Conservation (phyloP, 805 yeast species). For the Ascoidea asiatica region DNA sequence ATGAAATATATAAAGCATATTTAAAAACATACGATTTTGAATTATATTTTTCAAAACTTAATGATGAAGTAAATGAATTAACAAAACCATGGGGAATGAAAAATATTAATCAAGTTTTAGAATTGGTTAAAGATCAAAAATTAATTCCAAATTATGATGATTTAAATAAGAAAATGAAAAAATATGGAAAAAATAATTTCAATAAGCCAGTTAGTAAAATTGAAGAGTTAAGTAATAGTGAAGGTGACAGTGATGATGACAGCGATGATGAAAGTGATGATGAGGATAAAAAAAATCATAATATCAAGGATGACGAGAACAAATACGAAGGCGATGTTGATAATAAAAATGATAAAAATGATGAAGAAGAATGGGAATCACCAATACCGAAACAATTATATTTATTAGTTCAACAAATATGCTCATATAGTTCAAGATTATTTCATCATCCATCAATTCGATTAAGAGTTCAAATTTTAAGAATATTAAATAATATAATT, state of each 20-base stretch:
- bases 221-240: slow-evolving; percentile 20
- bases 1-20: slow-evolving; percentile 29
- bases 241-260: slow-evolving; percentile 25
- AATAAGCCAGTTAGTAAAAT: slow-evolving; percentile 20
- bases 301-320: slow-evolving; percentile 15
- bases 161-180: no score
- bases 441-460: slow-evolving; percentile 52
- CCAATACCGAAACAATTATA: slow-evolving; percentile 53
- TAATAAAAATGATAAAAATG: slow-evolving; percentile 12
- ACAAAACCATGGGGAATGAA: slow-evolving; percentile 52
- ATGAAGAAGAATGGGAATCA: slow-evolving; percentile 46
- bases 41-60: slow-evolving; percentile 11
- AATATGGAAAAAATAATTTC: slow-evolving; percentile 7
- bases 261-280: slow-evolving; percentile 20
- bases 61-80: slow-evolving; percentile 15
- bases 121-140: slow-evolving; percentile 24
- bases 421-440: slow-evolving; percentile 55
- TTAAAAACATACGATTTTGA: slow-evolving; percentile 16
- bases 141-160: slow-evolving; percentile 11
- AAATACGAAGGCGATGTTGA: slow-evolving; percentile 12
- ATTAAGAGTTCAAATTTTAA: slow-evolving; percentile 43
- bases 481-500: slow-evolving; percentile 27
- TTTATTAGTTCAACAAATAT: slow-evolving; percentile 41
- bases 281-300: slow-evolving; percentile 16
- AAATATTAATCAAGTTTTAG: slow-evolving; percentile 25